phyloP scores from a whole-genome alignment of 2,329 filamentous ascomycete species.

The Fusarium subglutinans region DNA sequence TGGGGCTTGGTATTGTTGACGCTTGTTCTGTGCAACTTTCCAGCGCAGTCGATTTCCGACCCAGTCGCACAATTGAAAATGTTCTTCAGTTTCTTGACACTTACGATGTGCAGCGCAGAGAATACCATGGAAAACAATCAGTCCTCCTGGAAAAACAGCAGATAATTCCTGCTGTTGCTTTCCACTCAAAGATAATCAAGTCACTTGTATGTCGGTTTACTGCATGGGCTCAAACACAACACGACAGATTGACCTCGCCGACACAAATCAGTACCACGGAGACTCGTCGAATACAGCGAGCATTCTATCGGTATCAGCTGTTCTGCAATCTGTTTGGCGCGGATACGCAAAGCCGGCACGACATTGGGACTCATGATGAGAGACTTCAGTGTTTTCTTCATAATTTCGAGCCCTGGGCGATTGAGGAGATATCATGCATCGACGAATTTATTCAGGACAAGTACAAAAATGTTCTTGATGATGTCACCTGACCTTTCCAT shows the following conservation, averaged over 20 bases:
- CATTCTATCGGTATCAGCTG: conserved; percentile 22
- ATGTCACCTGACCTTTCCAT: not conserved
- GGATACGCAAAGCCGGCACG: too few species aligned
- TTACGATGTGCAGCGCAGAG: not conserved
- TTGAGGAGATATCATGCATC: not conserved
- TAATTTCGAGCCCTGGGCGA: not conserved
- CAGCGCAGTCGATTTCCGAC: not conserved
- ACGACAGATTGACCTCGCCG: not conserved
- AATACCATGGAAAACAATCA: not conserved
- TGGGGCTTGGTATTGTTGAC: not conserved
- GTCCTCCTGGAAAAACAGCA: not conserved
- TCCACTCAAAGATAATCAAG: not conserved
- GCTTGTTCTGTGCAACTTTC: not conserved
- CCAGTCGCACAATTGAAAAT: not conserved
- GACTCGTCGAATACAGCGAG: not conserved
- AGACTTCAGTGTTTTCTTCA: not conserved
- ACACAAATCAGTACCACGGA: conserved; percentile 5
- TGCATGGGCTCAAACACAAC: not conserved
- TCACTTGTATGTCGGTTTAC: not conserved
- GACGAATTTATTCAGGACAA: not conserved
- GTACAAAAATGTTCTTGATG: not conserved
- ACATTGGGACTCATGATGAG: not conserved
- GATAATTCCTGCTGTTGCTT: not conserved
- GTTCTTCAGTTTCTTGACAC: not conserved
- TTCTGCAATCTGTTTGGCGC: conserved; percentile 7